Evolutionary conservation across 2,329 filamentous ascomycete species (phyloP).

Genomic region (Alternaria solani): DNA sequence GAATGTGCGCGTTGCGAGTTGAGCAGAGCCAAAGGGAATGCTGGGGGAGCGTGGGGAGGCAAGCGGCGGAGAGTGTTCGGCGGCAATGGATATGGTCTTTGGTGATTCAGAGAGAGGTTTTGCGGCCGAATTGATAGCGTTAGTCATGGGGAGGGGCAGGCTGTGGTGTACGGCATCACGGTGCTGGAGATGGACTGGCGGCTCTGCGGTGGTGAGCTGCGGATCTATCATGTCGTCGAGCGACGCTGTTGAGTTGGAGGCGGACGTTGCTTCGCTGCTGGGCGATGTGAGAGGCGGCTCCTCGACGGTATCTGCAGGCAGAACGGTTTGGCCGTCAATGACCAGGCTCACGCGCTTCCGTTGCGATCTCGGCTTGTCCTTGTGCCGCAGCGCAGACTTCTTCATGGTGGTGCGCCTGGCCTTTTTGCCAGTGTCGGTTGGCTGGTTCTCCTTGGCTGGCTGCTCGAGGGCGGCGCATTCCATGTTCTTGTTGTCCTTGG

Average conservation of each 20-base stretch:
- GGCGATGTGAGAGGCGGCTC: constrained; percentile 39
- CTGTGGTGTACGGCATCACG: constrained; percentile 45
- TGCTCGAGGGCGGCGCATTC: constrained; percentile 20
- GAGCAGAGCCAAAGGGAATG: constrained; percentile 30
- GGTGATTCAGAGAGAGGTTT: constrained; percentile 29
- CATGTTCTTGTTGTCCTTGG: constrained; percentile 28
- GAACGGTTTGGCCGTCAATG: constrained; percentile 50
- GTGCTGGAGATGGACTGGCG: constrained; percentile 26
- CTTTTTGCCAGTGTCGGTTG: constrained; percentile 32
- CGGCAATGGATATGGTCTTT: constrained; percentile 14
- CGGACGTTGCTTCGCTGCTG: constrained; percentile 41
- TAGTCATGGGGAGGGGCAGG: constrained; percentile 34
- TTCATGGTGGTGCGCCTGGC: constrained; percentile 38
- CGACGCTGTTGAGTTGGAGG: constrained; percentile 41
- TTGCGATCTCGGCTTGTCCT: constrained; percentile 31
- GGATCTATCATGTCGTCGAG: constrained; percentile 47
- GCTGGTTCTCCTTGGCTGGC: constrained; percentile 19
- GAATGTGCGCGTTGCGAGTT: constrained; percentile 30
- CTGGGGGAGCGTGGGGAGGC: constrained; percentile 24
- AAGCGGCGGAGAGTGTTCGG: constrained; percentile 25
- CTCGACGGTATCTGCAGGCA: constrained; percentile 45
- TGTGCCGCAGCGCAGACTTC: constrained; percentile 45
- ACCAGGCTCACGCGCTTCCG: constrained; percentile 49
- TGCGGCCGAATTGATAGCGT: constrained; percentile 32
- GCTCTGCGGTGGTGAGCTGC: constrained; percentile 29